Base-by-base conservation (phyloP, 768 basidiomycete genomes). In the Lentinula detonsa region DNA sequence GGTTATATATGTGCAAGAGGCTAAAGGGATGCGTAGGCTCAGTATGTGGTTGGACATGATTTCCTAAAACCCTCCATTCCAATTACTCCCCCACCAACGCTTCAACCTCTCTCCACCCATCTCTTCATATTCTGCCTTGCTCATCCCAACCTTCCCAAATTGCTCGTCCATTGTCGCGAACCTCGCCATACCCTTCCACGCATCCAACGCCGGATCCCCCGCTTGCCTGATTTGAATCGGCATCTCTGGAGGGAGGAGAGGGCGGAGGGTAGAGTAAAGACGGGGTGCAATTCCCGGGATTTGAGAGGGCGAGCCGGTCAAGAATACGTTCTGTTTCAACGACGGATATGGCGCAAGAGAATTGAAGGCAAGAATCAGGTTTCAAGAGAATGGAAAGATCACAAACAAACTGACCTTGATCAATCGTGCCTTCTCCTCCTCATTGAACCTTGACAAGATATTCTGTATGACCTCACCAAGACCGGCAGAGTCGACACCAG, bases 81-180 rank as follows among this genome's bases (percentile, higher is more conserved):
- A 91, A 70, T 98, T 98, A 6, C 95, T 88, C 70, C 93, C 93
- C 84, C 89, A 92, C 90, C 97, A 97, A 69, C 81, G 81, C 72
- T 88, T 91, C 62, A 95, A 78, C 62, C 92, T 81, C 72, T 97
- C 95, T 1, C 85, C 85, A 0, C 97, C 96, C 74, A 85, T 83
- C 71, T 99, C 97, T 7, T 93, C 86, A 65, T 98, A 99, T 70
- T 98, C 92, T 4, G 81, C 85, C 66, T 78, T 80, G 15, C 88
- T 91, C 42, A 96, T 82, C 2, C 83, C 79, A 1, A 85, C 81
- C 35, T 69, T 70, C 66, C 10, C 50, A 23, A 46, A 42, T 18
- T 39, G 13, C 61, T 79, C 83, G 0, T 76, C 74, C n/a, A 82
- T 83, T 64, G 70, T 72, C 42, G 85, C 83, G 67, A 89, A 89